A percentile compares a stretch with the other conserved stretches of the same genome.
phyloP scores from a whole-genome alignment of 106 monocot genomes.

The Allium fistulosum region DNA sequence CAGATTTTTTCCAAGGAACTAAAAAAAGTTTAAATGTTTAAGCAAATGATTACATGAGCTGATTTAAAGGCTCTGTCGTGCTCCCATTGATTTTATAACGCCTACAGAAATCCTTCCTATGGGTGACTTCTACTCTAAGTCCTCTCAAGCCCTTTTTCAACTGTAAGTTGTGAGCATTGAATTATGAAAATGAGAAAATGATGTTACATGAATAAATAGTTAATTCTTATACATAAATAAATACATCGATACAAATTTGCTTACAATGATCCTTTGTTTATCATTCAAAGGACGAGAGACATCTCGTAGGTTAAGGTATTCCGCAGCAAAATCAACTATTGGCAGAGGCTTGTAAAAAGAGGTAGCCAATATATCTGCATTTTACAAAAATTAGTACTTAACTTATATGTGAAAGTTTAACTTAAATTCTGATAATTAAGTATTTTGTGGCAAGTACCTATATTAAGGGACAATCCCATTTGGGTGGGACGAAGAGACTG shows the following conservation, averaged over 20 bases:
- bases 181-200: not conserved
- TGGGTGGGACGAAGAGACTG: constrained; percentile 83
- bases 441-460: constrained; percentile 28
- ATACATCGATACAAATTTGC: not conserved
- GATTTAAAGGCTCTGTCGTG: constrained; percentile 17
- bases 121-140: constrained; percentile 33
- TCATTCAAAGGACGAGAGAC: constrained; percentile 18
- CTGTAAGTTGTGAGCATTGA: constrained; percentile 7
- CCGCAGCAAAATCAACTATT: constrained; percentile 25
- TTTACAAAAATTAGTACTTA: not conserved
- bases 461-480: constrained; percentile 68
- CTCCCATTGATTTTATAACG: constrained; percentile 47
- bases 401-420: not conserved
- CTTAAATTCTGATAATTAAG: not conserved
- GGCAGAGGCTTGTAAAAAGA: constrained; percentile 38
- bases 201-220: not conserved
- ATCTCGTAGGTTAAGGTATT: constrained; percentile 25
- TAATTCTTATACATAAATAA: too few relatives aligned
- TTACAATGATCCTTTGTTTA: constrained; percentile 32
- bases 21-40: not conserved
- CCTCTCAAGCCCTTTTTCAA: constrained; percentile 45
- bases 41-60: constrained; percentile 24
- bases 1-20: not conserved
- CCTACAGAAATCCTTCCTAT: constrained; percentile 8
- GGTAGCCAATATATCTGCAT: constrained; percentile 50